A percentile compares a stretch with the other conserved stretches of the same genome.
Conservation (phyloP, 1,284 basidiomycete species). For the Cutaneotrichosporon cyanovorans region DNA sequence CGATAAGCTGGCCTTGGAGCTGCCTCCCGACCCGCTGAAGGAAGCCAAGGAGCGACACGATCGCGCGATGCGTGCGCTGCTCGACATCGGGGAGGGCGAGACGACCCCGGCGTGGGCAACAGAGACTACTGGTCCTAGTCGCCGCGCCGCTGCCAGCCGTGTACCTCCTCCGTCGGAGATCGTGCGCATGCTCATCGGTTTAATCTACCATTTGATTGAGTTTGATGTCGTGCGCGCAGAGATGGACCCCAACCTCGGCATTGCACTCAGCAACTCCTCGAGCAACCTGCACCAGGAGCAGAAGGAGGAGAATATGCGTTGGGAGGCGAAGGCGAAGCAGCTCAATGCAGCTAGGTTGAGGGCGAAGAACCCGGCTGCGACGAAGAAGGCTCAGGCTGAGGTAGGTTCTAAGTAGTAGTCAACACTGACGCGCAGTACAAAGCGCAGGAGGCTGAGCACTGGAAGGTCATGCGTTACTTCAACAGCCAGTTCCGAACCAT, state of each 20-base stretch:
- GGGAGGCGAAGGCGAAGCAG: slow-evolving; percentile 32
- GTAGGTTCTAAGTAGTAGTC: slow-evolving; percentile 12
- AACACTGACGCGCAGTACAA: slow-evolving; percentile 7
- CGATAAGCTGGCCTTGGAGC: slow-evolving; percentile 16
- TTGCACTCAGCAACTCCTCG: not conserved
- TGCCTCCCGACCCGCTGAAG: slow-evolving; percentile 13
- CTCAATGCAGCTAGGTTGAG: slow-evolving; percentile 22
- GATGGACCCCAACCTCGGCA: slow-evolving; percentile 15
- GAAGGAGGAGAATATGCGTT: slow-evolving; percentile 14
- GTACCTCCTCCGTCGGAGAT: slow-evolving; percentile 31
- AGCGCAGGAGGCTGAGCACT: slow-evolving; percentile 19
- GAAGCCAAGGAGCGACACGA: slow-evolving; percentile 17
- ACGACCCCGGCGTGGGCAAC: slow-evolving; percentile 24
- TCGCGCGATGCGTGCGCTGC: slow-evolving; percentile 23
- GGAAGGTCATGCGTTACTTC: slow-evolving; percentile 11
- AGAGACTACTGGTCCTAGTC: slow-evolving; percentile 20
- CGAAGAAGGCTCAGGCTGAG: slow-evolving; percentile 23
- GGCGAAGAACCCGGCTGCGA: slow-evolving; percentile 24
- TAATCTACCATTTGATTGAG: slow-evolving; percentile 24
- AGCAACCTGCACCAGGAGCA: not conserved
- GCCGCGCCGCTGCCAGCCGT: slow-evolving; percentile 28
- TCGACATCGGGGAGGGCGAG: slow-evolving; percentile 26
- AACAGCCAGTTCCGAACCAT: slow-evolving; percentile 23
- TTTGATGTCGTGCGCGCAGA: slow-evolving; percentile 18
- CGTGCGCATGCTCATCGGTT: slow-evolving; percentile 35